phyloP scores from a whole-genome alignment of 2,329 filamentous ascomycete genomes.

The Trematosphaeria pertusa region DNA sequence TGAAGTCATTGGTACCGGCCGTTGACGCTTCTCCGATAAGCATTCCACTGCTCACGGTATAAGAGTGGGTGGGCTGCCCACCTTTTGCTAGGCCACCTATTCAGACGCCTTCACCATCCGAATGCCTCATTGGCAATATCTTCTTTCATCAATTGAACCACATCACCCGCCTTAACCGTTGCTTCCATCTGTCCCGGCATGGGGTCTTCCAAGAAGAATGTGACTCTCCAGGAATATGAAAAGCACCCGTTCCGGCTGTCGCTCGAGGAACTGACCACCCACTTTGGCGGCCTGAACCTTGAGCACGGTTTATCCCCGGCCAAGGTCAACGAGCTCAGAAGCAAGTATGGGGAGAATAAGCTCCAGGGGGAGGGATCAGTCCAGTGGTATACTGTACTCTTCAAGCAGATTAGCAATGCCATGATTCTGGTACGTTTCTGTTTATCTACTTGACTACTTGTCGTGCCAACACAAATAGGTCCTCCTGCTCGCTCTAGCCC shows the following conservation, averaged over 20 bases:
- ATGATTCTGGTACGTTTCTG: conserved; percentile 39
- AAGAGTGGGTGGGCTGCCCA: neutral
- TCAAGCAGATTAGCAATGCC: conserved; percentile 48
- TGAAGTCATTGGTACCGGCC: conserved; percentile 1
- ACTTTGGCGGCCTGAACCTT: conserved; percentile 14
- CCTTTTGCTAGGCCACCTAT: too few species aligned
- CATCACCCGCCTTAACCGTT: conserved; percentile 14
- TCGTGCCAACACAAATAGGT: conserved; percentile 23
- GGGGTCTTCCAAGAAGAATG: conserved; percentile 18
- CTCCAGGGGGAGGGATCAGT: conserved; percentile 24
- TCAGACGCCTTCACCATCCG: neutral
- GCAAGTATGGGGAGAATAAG: conserved; percentile 28
- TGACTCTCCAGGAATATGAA: conserved; percentile 16
- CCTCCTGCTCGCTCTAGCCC: conserved; percentile 50
- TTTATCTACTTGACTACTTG: neutral
- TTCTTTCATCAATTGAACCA: conserved; percentile 11
- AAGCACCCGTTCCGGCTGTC: conserved; percentile 25
- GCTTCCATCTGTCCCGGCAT: conserved; percentile 7
- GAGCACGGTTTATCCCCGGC: conserved; percentile 20
- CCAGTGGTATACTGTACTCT: conserved; percentile 30
- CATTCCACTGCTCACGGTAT: neutral
- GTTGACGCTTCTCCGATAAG: neutral
- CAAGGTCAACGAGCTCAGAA: conserved; percentile 15
- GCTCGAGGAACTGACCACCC: conserved; percentile 13
- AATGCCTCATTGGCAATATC: conserved; percentile 14